A percentile compares a stretch with the other conserved stretches of the same genome.
phyloP scores from a whole-genome alignment of 352 stramenopile species.

The Pythium plurisporium region DNA sequence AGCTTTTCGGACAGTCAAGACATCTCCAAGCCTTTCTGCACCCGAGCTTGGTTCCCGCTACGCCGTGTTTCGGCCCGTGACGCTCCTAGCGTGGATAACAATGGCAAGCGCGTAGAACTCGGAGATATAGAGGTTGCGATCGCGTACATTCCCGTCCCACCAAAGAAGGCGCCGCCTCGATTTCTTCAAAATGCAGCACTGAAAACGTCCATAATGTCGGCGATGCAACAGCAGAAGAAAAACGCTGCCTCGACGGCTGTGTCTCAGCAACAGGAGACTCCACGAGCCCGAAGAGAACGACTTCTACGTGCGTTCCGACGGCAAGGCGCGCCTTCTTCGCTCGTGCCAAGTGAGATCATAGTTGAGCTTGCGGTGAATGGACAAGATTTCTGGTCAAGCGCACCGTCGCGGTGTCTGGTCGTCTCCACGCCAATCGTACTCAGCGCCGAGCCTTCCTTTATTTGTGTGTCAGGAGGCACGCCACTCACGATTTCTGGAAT shows the following conservation, averaged over 20 bases:
- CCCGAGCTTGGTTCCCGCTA: slow-evolving; percentile 53
- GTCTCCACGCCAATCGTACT: slow-evolving; percentile 22
- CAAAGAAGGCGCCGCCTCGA: slow-evolving; percentile 2
- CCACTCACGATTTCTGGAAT: slow-evolving; percentile 28
- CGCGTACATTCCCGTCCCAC: slow-evolving; percentile 29
- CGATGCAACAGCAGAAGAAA: slow-evolving; percentile 38
- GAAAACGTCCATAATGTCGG: slow-evolving; percentile 46
- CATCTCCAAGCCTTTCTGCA: slow-evolving; percentile 28
- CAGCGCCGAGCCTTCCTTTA: slow-evolving; percentile 15
- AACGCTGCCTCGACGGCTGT: background rate
- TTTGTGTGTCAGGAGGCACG: slow-evolving; percentile 26
- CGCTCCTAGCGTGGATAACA: slow-evolving; percentile 6
- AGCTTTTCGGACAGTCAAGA: slow-evolving; percentile 25
- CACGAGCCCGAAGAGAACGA: slow-evolving; percentile 25
- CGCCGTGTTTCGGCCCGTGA: slow-evolving; percentile 19
- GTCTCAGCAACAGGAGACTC: slow-evolving; percentile 2
- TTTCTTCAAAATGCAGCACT: slow-evolving; percentile 26
- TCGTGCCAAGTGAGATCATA: slow-evolving; percentile 30
- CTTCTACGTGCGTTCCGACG: slow-evolving; percentile 32
- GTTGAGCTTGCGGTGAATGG: slow-evolving; percentile 37
- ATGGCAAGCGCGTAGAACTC: slow-evolving; percentile 15
- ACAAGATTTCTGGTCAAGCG: slow-evolving; percentile 34
- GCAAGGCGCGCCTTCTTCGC: slow-evolving; percentile 10
- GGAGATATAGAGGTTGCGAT: slow-evolving; percentile 54
- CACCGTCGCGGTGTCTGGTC: slow-evolving; percentile 18